phyloP scores from a whole-genome alignment of 192 early-diverging fungal species.

The Kickxella alabastrina region DNA sequence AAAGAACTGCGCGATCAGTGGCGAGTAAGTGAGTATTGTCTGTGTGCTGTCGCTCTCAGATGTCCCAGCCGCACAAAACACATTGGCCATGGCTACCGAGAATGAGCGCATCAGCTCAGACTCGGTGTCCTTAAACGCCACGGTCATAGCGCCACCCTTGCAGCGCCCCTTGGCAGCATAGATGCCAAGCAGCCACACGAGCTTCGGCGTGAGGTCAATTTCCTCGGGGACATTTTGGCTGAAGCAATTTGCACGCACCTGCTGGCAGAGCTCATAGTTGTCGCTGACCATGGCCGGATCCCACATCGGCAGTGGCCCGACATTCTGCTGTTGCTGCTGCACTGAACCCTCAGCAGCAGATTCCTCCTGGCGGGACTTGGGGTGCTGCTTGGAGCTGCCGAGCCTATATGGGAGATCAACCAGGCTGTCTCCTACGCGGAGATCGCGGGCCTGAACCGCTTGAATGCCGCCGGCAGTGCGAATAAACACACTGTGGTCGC shows the following conservation, averaged over 20 bases:
- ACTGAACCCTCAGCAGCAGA: too few species aligned
- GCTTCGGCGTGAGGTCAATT: conserved; percentile 3
- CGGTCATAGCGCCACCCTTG: not conserved
- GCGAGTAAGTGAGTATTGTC: conserved; percentile 2
- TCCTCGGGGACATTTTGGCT: conserved; percentile 18
- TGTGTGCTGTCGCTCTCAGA: not conserved
- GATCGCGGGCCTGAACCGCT: conserved; percentile 35
- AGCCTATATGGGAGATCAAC: conserved; percentile 34
- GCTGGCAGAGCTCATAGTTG: not conserved
- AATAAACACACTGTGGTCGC: conserved; percentile 52
- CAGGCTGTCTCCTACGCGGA: conserved; percentile 38
- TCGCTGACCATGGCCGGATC: not conserved
- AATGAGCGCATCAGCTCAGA: conserved; percentile 1
- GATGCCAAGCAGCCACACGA: conserved; percentile 28
- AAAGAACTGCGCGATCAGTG: conserved; percentile 27
- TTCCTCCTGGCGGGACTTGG: not conserved
- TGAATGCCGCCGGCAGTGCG: conserved; percentile 17
- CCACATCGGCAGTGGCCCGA: conserved; percentile 14
- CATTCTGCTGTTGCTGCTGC: not conserved
- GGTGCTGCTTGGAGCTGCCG: not conserved
- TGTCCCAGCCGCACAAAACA: conserved; percentile 10
- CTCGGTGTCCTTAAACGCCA: conserved; percentile 13
- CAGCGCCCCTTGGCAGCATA: conserved; percentile 14
- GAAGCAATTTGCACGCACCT: conserved; percentile 9
- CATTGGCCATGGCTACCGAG: not conserved